Conservation (phyloP, 2,329 filamentous ascomycete genomes). For the Alternaria alternata region DNA sequence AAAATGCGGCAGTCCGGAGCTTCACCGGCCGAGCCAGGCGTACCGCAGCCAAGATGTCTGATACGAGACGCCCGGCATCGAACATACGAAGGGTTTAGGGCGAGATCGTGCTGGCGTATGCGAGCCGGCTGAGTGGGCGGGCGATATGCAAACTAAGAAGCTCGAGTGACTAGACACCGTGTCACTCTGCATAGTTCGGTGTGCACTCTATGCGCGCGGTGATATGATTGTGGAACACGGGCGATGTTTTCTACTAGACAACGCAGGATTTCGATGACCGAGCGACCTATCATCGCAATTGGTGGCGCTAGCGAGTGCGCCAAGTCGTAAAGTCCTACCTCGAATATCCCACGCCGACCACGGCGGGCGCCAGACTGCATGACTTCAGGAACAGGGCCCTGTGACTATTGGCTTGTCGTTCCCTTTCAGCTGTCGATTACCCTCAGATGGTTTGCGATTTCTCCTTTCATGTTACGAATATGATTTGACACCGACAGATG, state of each 20-base stretch:
- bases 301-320: constrained; percentile 3
- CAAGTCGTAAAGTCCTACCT: neutral
- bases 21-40: neutral
- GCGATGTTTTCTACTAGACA: neutral
- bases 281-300: neutral
- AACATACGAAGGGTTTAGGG: neutral
- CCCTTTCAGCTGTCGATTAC: neutral
- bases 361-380: neutral
- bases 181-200: neutral
- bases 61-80: neutral
- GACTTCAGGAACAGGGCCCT: neutral
- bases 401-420: neutral
- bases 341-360: neutral
- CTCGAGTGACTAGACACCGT: neutral
- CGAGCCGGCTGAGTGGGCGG: neutral
- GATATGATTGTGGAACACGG: neutral
- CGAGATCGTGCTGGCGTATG: neutral
- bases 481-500: neutral
- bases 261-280: constrained; percentile 5
- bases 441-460: neutral
- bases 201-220: neutral
- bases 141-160: neutral
- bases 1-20: neutral
- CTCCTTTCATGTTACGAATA: neutral
- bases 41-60: neutral